Evolutionary conservation across 805 yeast species (phyloP).

Genomic region (Lipomyces starkeyi): DNA sequence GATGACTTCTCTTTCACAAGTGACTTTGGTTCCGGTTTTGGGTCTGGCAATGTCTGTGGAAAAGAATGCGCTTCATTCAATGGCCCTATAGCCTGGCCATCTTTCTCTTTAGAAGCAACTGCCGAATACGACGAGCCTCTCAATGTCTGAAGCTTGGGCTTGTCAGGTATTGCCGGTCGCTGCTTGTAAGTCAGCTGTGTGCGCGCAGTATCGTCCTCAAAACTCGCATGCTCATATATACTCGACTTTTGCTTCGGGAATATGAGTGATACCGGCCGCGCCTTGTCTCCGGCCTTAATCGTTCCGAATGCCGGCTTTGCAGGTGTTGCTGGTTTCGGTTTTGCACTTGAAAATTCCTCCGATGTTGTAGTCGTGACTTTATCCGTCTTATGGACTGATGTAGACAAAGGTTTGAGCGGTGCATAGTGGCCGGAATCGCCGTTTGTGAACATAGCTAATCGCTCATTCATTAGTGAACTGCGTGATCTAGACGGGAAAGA

Average conservation of each 20-base stretch:
- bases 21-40: not conserved
- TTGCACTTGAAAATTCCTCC: not conserved
- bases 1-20: not conserved
- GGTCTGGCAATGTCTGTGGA: constrained; percentile 6
- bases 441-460: constrained; percentile 15
- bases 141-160: constrained; percentile 4
- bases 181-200: not conserved
- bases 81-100: not conserved
- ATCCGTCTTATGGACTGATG: not conserved
- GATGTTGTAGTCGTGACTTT: not conserved
- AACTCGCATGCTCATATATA: not conserved
- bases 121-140: constrained; percentile 1
- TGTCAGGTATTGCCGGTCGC: constrained; percentile 2
- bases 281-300: not conserved
- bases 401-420: not conserved
- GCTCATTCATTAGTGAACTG: constrained; percentile 11
- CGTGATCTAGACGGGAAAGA: constrained; percentile 3
- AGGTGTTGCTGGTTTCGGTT: constrained; percentile 4
- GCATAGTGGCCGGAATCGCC: not conserved
- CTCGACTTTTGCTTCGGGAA: not conserved
- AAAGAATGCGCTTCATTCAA: not conserved
- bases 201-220: constrained; percentile 4
- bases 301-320: constrained; percentile 1
- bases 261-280: not conserved
- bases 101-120: not conserved